Evolutionary conservation across 495 filamentous ascomycete genomes (phyloP).

Genomic region (Trichoderma erinaceum): DNA sequence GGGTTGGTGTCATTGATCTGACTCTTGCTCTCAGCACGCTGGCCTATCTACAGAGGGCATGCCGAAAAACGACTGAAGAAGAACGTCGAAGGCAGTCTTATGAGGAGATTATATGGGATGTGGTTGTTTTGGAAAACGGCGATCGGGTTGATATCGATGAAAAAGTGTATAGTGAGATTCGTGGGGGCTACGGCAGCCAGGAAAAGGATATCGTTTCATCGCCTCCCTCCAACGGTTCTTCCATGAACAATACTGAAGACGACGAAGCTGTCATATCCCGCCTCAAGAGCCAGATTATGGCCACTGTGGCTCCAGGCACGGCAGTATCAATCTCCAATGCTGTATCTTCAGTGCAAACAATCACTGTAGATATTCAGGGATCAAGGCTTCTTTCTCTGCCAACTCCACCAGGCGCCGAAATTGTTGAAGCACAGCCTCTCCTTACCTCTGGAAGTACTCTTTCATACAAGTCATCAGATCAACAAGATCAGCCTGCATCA

Average conservation of each 20-base stretch:
- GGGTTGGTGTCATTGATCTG: slow-evolving; percentile 59
- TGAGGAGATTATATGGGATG: slow-evolving; percentile 70
- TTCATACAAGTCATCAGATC: not conserved
- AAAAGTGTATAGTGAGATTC: slow-evolving; percentile 29
- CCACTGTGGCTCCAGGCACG: slow-evolving; percentile 40
- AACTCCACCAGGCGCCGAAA: slow-evolving; percentile 59
- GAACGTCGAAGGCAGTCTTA: slow-evolving; percentile 45
- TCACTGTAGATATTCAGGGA: slow-evolving; percentile 67
- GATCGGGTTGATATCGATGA: slow-evolving; percentile 52
- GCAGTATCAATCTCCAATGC: slow-evolving; percentile 61
- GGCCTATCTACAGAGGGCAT: slow-evolving; percentile 65
- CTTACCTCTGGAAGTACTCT: not conserved
- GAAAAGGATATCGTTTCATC: slow-evolving; percentile 19
- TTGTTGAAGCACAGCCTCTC: slow-evolving; percentile 48
- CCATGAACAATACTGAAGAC: slow-evolving; percentile 23
- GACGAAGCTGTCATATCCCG: slow-evolving; percentile 35
- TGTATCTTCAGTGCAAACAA: slow-evolving; percentile 57
- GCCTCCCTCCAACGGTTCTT: not conserved
- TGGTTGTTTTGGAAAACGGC: slow-evolving; percentile 65
- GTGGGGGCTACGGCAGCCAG: slow-evolving; percentile 19
- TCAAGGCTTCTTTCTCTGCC: slow-evolving; percentile 51
- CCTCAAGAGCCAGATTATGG: slow-evolving; percentile 41
- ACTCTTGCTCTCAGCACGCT: slow-evolving; percentile 63
- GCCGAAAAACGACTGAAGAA: slow-evolving; percentile 52
- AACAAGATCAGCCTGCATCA: slow-evolving; percentile 1